Conservation (phyloP, 257 asterid genomes). For the Ilex aquifolium region DNA sequence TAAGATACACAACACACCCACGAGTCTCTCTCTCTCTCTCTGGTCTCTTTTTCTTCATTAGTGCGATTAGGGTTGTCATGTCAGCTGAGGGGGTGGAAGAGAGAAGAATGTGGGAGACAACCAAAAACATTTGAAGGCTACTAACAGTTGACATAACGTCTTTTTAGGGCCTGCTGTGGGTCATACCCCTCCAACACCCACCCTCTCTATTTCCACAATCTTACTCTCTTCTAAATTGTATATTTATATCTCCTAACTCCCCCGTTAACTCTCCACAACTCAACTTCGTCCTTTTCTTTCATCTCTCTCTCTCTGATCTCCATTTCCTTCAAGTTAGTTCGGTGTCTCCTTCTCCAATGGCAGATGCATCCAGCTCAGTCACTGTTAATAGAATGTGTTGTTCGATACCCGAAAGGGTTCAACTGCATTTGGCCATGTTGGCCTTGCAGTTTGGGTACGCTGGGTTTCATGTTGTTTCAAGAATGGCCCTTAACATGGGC, state of each 20-base stretch:
- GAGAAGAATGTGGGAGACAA: slow-evolving; percentile 64
- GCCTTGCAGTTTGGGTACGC: slow-evolving; percentile 95
- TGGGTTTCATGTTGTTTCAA: slow-evolving; percentile 91
- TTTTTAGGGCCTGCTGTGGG: slow-evolving; percentile 31
- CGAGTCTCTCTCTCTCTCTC: neutral
- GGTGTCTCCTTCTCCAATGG: slow-evolving; percentile 32
- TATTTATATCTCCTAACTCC: slow-evolving; percentile 64
- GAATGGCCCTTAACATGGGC: slow-evolving; percentile 97
- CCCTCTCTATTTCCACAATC: neutral
- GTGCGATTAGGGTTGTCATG: slow-evolving; percentile 72
- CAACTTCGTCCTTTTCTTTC: neutral
- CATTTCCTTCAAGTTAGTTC: neutral
- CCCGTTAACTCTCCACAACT: slow-evolving; percentile 26
- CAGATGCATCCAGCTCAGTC: slow-evolving; percentile 48
- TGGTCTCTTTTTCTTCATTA: slow-evolving; percentile 8
- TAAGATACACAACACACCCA: neutral
- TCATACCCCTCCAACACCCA: slow-evolving; percentile 7
- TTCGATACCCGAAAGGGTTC: slow-evolving; percentile 72
- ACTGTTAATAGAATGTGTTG: slow-evolving; percentile 45
- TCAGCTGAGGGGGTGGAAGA: slow-evolving; percentile 25
- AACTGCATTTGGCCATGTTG: slow-evolving; percentile 84
- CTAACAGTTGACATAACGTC: slow-evolving; percentile 38
- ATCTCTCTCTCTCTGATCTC: neutral
- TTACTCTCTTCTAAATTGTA: slow-evolving; percentile 19
- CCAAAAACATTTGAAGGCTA: slow-evolving; percentile 39